Evolutionary conservation across 2,329 filamentous ascomycete genomes (phyloP), one percentile per base, ranked within the genome.

Genomic region (Trichoderma sp.): DNA sequence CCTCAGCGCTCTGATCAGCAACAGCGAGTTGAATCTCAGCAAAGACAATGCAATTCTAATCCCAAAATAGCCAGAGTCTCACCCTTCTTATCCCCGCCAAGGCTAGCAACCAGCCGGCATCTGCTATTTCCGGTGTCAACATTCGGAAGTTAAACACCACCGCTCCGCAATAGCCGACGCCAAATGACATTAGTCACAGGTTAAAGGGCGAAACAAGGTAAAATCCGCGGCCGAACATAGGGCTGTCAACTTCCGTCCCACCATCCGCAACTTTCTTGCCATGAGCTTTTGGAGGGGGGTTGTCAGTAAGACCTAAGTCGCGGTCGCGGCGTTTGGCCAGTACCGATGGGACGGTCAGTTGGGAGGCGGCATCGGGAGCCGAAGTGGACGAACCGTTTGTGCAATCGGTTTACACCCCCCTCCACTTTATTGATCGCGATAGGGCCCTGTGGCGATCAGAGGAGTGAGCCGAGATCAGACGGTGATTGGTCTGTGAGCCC

Each of bases 101-200:
- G 28, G 63, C 63, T 66, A 54, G 51, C 43, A 37, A 46, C 24
- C 63, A 43, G 43, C 21, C 52, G 34, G 39, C 28, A n/a, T 18
- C 32, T 66, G 63, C 63, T 66, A 66, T 66, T 66, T 59, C 63
- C 63, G 54, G 63, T 37, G 7, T 30, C 39, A 56, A 46, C 37
- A 13, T 56, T 34, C 63, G n/a, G 52, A 28, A 18, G 54, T 16
- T 58, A 11, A 49, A 56, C 18, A 26, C 63, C 52, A 66, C 52
- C 21, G 18, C 54, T 59, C 63, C 63, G 63, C 63, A 58, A 18
- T 28, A 66, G 28, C 63, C 63, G 63, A 39, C 54, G 30, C 63
- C 63, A 37, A 43, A n/a, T 43, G 18, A 8, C 18, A 26, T 52
- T 54, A 66, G 63, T 66, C 54, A 66, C 63, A 30, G 18, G 52